Conservation (phyloP, 371 early-diverging fungal genomes). For the Batkoa obscura region DNA sequence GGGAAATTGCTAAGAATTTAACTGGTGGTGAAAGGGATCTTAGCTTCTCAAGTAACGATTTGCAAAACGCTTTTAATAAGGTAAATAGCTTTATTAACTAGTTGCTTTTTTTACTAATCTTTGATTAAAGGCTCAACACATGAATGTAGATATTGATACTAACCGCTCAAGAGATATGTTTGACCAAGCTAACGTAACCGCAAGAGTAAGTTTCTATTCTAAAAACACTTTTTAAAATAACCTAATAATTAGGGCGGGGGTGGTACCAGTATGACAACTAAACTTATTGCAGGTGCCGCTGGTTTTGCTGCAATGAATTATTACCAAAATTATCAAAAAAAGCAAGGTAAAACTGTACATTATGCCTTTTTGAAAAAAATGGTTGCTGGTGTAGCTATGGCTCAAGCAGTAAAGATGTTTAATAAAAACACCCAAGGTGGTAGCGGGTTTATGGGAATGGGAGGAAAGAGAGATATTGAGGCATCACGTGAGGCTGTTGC, state of each 20-base stretch:
- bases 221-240: background rate
- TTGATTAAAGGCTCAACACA: background rate
- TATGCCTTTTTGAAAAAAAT: conserved; percentile 23
- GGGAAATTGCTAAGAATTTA: conserved; percentile 4
- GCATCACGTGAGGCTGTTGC: conserved; percentile 8
- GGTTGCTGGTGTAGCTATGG: conserved; percentile 26
- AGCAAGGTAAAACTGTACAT: conserved; percentile 20
- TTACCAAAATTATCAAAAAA: conserved; percentile 21
- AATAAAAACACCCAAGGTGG: background rate
- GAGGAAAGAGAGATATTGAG: conserved; percentile 10
- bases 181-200: background rate
- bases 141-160: background rate
- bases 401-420: conserved; percentile 26
- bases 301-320: conserved; percentile 33
- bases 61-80: background rate
- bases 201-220: background rate
- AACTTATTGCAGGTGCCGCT: conserved; percentile 33
- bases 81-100: background rate
- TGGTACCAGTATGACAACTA: conserved; percentile 10
- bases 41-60: background rate
- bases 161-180: background rate
- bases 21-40: conserved; percentile 6
- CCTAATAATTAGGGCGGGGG: conserved; percentile 1
- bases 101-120: background rate
- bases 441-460: conserved; percentile 12